Conservation (phyloP, 306 rosid genomes). For the Canavalia ensiformis region DNA sequence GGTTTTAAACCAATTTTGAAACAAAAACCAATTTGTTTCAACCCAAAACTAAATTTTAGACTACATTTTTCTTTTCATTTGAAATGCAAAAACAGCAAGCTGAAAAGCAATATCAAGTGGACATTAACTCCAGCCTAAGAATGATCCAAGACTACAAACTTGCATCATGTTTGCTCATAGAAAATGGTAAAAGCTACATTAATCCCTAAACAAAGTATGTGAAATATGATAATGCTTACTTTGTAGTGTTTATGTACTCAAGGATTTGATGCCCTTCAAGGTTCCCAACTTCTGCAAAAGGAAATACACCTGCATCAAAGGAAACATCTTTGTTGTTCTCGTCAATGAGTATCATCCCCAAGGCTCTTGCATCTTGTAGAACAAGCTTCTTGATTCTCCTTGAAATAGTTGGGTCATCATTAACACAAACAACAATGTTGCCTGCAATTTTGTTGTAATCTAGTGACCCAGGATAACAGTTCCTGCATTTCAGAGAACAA, state of each 20-base stretch:
- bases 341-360: slow-evolving; percentile 73
- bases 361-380: slow-evolving; percentile 81
- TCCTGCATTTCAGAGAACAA: slow-evolving; percentile 61
- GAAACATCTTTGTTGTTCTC: slow-evolving; percentile 64
- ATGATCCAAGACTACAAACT: background rate
- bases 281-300: slow-evolving; percentile 70
- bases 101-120: no score
- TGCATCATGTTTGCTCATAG: background rate
- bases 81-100: no score
- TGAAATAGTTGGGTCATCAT: slow-evolving; percentile 62
- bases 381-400: slow-evolving; percentile 79
- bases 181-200: background rate
- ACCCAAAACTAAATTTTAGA: no score
- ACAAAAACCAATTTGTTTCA: no score
- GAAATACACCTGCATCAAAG: slow-evolving; percentile 78
- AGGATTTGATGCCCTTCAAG: slow-evolving; percentile 78
- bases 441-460: slow-evolving; percentile 74
- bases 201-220: background rate
- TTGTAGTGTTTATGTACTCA: slow-evolving; percentile 77
- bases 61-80: no score
- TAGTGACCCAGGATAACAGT: slow-evolving; percentile 89
- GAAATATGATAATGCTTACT: slow-evolving; percentile 59
- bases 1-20: no score
- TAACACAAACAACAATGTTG: slow-evolving; percentile 76
- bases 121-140: no score